A percentile compares a stretch with the other conserved stretches of the same genome.
These are phyloP conservation scores for Monocercomonoides exilis DNA, from an alignment of 78 protist species.

Conservation along the genomic window DNA sequence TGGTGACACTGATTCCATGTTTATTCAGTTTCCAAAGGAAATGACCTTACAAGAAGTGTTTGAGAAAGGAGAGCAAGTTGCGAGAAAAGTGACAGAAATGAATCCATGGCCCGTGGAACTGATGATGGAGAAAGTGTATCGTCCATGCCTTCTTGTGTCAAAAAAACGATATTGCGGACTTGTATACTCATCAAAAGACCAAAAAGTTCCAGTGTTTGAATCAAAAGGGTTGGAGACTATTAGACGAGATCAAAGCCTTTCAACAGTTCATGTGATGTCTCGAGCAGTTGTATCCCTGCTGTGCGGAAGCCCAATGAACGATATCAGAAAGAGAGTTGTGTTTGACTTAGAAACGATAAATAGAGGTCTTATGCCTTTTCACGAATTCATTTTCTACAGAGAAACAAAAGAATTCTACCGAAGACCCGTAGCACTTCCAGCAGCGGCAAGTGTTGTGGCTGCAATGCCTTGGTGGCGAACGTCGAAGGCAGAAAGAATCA, in stretches of 20 bases:
- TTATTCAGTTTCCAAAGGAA: conserved; percentile 18
- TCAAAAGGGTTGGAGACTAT: conserved; percentile 34
- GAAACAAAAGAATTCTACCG: background rate
- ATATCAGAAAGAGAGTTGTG: background rate
- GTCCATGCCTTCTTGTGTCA: conserved; percentile 15
- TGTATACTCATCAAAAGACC: background rate
- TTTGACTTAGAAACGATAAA: background rate
- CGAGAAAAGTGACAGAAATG: background rate
- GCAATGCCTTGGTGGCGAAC: background rate
- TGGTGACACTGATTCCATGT: conserved; percentile 44
- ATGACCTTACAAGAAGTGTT: background rate
- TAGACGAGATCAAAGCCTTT: conserved; percentile 11
- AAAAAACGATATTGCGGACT: conserved; percentile 32
- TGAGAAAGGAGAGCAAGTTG: background rate
- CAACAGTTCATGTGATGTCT: background rate
- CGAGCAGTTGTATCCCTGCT: background rate
- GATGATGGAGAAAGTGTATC: conserved; percentile 28
- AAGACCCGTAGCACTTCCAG: background rate
- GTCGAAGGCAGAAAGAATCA: background rate
- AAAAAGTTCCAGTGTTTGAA: background rate
- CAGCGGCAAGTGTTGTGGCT: background rate
- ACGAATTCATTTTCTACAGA: background rate
- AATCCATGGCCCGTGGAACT: conserved; percentile 23
- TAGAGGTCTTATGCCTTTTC: background rate
- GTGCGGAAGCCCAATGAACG: background rate